phyloP scores from a whole-genome alignment of 2,329 filamentous ascomycete species.

The Ophiostoma australiae region DNA sequence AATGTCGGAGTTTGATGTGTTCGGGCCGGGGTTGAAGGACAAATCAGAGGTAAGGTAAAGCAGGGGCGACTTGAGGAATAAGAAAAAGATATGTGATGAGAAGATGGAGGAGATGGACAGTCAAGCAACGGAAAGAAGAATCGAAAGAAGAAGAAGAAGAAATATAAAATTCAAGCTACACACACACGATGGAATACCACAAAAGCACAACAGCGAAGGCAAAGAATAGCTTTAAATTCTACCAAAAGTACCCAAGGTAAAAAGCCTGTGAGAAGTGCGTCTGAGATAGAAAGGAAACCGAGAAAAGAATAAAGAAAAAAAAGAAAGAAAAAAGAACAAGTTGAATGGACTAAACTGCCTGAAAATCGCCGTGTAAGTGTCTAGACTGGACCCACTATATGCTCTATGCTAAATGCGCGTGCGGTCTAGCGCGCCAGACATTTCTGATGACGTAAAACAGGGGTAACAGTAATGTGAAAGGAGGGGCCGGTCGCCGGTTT shows the following conservation, averaged over 20 bases:
- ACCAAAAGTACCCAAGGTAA: neutral
- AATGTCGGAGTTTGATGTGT: neutral
- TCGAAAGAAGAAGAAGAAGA: neutral
- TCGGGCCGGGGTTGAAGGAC: neutral
- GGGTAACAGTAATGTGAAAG: conserved; percentile 20
- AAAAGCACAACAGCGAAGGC: neutral
- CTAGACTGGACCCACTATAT: neutral
- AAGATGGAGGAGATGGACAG: neutral
- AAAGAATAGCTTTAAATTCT: neutral
- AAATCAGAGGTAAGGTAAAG: neutral
- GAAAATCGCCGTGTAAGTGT: conserved; percentile 20
- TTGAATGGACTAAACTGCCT: neutral
- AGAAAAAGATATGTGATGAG: neutral
- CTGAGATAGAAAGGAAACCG: neutral
- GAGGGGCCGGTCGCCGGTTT: conserved; percentile 11
- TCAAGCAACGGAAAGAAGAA: neutral
- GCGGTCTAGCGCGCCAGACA: neutral
- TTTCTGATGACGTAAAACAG: conserved; percentile 22
- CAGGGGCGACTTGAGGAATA: neutral
- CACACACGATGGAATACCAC: neutral
- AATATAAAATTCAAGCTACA: neutral
- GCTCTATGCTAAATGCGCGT: neutral
- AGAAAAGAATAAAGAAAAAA: neutral
- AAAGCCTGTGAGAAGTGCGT: neutral
- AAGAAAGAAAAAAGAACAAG: neutral